Base-by-base conservation (phyloP, 2,329 filamentous ascomycete genomes). In the Apiospora marii region DNA sequence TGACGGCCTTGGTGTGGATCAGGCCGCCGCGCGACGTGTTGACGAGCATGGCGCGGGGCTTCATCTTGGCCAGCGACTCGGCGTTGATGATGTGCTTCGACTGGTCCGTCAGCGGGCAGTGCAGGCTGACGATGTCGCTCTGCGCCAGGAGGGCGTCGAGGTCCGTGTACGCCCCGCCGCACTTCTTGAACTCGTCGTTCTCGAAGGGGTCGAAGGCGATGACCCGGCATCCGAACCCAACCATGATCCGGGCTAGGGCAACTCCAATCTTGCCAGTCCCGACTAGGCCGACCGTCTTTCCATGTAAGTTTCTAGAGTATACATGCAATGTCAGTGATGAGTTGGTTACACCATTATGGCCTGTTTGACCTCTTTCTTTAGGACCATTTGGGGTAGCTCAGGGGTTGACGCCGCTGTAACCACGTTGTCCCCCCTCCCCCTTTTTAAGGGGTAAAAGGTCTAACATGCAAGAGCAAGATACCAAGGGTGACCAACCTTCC, bases 21-120 rank as follows among this genome's bases (percentile, higher is more conserved):
- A 93, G 82, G 1, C 87, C 90, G 27, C 92, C 92, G 1, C 92
- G 88, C 4, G 91, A 92, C 0, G 91, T 93, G 81, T 93, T 92
- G 75, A 93, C 85, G 44, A 93, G 82, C 80, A 92, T 83, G 0
- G 87, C 90, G 1, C 87, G 89, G 10, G 81, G 79, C 80, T 92
- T 92, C 85, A 92, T 90, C 74, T 83, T 78, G 4, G 80, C 77
- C 34, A 93, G 81, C 10, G 88, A 85, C 4, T 83, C 76, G 22
- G 83, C 83, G 77, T 91, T 89, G 79, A 93, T 89, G 73, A 93
- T 85, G 78, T 91, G 88, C 34, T 85, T 84, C 74, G 92, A 93
- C 69, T 82, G 80, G 3, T 88, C 86, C 75, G 85, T 90, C 37
- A 93, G 84, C 4, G 92, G 91, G 78, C 91, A 93, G 80, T 93